Percentiles rank a stretch among this genome's conserved stretches.
Evolutionary conservation across 495 filamentous ascomycete species (phyloP).

Genomic region (Hypoxylon fragiforme): DNA sequence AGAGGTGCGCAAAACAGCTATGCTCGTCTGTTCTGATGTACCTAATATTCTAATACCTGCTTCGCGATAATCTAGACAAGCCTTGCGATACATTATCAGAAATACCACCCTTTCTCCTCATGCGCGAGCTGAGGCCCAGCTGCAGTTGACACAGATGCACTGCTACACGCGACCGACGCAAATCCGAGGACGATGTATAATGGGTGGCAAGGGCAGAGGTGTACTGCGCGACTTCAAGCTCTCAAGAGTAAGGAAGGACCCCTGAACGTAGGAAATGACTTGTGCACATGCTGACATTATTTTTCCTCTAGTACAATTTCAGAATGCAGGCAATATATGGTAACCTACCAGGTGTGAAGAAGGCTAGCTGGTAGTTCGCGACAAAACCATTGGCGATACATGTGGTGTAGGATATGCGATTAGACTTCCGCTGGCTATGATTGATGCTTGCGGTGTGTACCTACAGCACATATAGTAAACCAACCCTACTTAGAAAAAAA

Average conservation of each 20-base stretch:
- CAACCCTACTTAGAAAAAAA: too few relatives aligned
- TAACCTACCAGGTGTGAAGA: constrained; percentile 87
- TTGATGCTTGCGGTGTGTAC: constrained; percentile 5
- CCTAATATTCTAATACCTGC: constrained; percentile 8
- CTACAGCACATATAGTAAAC: constrained; percentile 6
- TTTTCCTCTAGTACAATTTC: constrained; percentile 98
- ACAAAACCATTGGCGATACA: neutral
- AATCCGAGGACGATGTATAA: constrained; percentile 89
- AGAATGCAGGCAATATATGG: constrained; percentile 85
- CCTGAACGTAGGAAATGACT: too few relatives aligned
- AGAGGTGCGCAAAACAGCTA: constrained; percentile 62
- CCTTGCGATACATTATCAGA: constrained; percentile 89
- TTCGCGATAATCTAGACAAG: constrained; percentile 66
- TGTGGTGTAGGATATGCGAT: constrained; percentile 17
- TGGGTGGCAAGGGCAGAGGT: constrained; percentile 83
- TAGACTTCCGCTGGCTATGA: neutral
- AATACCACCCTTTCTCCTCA: constrained; percentile 84
- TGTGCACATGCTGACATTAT: too few relatives aligned
- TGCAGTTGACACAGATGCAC: constrained; percentile 93
- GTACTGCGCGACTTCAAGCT: constrained; percentile 88
- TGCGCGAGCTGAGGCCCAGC: constrained; percentile 83
- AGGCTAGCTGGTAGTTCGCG: constrained; percentile 86
- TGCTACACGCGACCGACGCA: constrained; percentile 89
- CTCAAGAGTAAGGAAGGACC: constrained; percentile 80
- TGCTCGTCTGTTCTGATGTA: neutral